Evolutionary conservation across 2,329 filamentous ascomycete species (phyloP).

Genomic region (Paecilomyces niveus): DNA sequence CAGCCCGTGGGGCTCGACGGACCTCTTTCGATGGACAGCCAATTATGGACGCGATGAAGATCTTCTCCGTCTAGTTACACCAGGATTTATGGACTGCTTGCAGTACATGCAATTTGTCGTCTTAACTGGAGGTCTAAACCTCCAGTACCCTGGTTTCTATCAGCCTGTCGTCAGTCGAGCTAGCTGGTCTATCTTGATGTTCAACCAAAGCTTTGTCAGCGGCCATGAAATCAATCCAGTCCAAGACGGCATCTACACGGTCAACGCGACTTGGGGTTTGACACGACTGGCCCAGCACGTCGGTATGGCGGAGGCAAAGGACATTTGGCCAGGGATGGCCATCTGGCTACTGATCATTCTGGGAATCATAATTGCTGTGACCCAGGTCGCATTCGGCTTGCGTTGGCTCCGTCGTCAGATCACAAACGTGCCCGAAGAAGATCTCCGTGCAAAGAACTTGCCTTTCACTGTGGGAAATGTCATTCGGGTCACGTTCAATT

Average conservation of each 20-base stretch:
- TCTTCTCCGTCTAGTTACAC: constrained; percentile 82
- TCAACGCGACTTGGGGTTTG: constrained; percentile 71
- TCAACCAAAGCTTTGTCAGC: constrained; percentile 82
- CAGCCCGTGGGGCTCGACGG: constrained; percentile 87
- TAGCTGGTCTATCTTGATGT: constrained; percentile 85
- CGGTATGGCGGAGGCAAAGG: constrained; percentile 66
- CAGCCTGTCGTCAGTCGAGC: constrained; percentile 84
- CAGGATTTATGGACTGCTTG: constrained; percentile 91
- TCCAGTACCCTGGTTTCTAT: constrained; percentile 90
- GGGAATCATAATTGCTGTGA: constrained; percentile 57
- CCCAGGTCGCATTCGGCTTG: constrained; percentile 67
- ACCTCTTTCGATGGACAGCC: constrained; percentile 93
- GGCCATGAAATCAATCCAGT: constrained; percentile 41
- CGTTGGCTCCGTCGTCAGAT: constrained; percentile 71
- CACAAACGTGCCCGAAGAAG: constrained; percentile 69
- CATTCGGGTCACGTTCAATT: constrained; percentile 85
- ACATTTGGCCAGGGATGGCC: constrained; percentile 93
- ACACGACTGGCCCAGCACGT: constrained; percentile 72
- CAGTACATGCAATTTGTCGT: constrained; percentile 94
- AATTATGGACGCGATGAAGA: constrained; percentile 95
- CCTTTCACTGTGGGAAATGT: constrained; percentile 76
- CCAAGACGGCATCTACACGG: constrained; percentile 56
- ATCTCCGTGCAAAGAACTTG: constrained; percentile 82
- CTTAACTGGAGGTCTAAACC: constrained; percentile 75
- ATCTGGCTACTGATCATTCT: constrained; percentile 81